phyloP scores from a whole-genome alignment of 352 stramenopile genomes.

The Stramenopiles sp. region DNA sequence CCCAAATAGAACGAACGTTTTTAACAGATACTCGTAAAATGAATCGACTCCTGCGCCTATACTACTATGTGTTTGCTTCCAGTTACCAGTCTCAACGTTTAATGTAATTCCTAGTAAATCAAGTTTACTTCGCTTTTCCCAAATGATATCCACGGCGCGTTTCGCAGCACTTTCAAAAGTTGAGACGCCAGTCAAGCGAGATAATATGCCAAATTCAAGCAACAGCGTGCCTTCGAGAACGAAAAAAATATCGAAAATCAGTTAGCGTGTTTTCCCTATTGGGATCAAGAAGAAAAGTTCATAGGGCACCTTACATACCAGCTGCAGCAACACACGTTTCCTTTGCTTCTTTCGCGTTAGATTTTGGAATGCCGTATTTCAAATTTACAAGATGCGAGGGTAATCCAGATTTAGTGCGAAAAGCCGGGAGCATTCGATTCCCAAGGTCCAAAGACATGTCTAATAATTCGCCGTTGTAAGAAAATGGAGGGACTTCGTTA shows the following conservation, averaged over 20 bases:
- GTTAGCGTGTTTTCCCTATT: no score
- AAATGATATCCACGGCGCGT: conserved; percentile 46
- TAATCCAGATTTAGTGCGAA: conserved; percentile 80
- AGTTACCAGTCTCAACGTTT: conserved; percentile 34
- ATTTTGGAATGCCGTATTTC: conserved; percentile 56
- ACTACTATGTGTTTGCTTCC: conserved; percentile 41
- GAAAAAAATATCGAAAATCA: no score
- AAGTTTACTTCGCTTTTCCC: conserved; percentile 43
- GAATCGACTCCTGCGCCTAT: conserved; percentile 82
- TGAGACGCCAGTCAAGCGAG: conserved; percentile 43
- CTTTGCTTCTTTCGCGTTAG: conserved; percentile 67
- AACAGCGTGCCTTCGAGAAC: conserved; percentile 73
- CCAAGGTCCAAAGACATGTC: conserved; percentile 77
- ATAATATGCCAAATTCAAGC: conserved; percentile 86
- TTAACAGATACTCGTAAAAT: conserved; percentile 95
- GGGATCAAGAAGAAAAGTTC: no score
- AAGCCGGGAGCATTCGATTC: conserved; percentile 77
- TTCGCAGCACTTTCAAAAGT: conserved; percentile 41
- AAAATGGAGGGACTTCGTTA: conserved; percentile 30
- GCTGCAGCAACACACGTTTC: conserved; percentile 81
- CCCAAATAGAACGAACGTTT: conserved; percentile 83
- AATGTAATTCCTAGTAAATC: conserved; percentile 84
- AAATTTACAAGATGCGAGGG: conserved; percentile 92
- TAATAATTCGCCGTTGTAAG: conserved; percentile 84
- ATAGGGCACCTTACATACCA: no score